phyloP scores from a whole-genome alignment of 495 filamentous ascomycete genomes.

The Platismatia glauca region DNA sequence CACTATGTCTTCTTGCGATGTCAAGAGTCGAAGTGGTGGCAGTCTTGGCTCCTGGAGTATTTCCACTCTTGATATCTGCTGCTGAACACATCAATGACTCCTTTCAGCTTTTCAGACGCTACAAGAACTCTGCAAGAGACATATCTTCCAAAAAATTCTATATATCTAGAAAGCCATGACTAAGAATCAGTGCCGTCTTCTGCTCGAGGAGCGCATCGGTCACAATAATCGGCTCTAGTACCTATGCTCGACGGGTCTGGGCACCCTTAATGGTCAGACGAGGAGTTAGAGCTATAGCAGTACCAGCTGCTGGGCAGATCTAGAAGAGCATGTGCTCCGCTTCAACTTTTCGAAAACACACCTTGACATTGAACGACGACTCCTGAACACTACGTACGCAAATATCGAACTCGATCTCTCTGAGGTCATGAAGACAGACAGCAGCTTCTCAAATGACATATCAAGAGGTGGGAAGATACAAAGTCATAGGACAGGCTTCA shows the following conservation, averaged over 20 bases:
- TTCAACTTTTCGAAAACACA: too few species aligned
- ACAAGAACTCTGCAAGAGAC: not conserved
- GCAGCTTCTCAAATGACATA: not conserved
- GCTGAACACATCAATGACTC: not conserved
- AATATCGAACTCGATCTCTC: not conserved
- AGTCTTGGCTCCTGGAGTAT: not conserved
- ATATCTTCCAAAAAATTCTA: not conserved
- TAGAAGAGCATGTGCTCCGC: too few species aligned
- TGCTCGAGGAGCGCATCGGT: too few species aligned
- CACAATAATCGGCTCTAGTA: too few species aligned
- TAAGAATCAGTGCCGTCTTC: too few species aligned
- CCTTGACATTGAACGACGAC: too few species aligned
- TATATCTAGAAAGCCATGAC: not conserved
- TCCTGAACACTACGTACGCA: too few species aligned
- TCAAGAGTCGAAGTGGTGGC: not conserved
- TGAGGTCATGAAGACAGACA: not conserved
- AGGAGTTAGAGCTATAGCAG: too few species aligned
- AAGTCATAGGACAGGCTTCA: constrained; percentile 26
- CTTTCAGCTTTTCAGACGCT: not conserved
- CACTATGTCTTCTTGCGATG: not conserved
- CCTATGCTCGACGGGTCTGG: too few species aligned
- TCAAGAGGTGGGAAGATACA: constrained; percentile 1
- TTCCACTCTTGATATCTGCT: not conserved
- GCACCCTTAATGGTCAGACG: too few species aligned
- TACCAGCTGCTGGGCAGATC: too few species aligned